Base-by-base conservation (phyloP, 2,329 filamentous ascomycete species). In the Nannizziopsis barbatae region DNA sequence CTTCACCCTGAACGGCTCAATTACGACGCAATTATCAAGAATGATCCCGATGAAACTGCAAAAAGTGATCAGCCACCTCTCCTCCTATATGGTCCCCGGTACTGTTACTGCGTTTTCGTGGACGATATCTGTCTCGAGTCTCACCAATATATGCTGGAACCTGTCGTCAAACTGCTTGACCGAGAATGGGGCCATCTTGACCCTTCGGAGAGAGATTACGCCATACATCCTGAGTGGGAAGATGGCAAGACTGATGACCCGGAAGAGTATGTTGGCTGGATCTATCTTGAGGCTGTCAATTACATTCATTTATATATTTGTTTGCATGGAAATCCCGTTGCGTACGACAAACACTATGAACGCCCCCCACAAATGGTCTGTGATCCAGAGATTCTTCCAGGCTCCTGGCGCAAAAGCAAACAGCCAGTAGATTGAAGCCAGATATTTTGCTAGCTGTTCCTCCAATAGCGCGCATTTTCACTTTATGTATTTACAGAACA, bases 111-210 rank as follows among this genome's bases (percentile, higher is more conserved):
- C 32, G 46, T 55, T 1, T 53, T 56, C 42, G 49, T 55, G 22
- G 53, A 56, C 42, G 51, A 56, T 46, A 52, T 55, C 22, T 54
- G 52, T 32, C 37, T 56, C 10, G 54, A 56, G 45, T 56, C 52
- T 12, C 27, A 53, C 11, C 38, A 43, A 3, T 33, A 56, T 41
- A 55, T 56, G 52, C 14, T 20, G 0, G 12, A 17, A 10, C 54
- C 51, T 15, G 51, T 55, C 17, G 43, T 53, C 18, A 53, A 53
- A 42, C n/a, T 55, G 17, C 27, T 54, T 22, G 46, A 38, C 32
- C 47, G 40, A 47, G 31, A 50, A 17, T 56, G 46, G 46, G 52
- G 49, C 35, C 31, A 33, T 38, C 36, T 45, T 42, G 38, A 31
- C 11, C 45, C 42, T 35, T 35, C 51, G 11, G 44, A 56, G 38